Evolutionary conservation across 768 basidiomycete genomes (phyloP).

Genomic region (Boletellus sp.): DNA sequence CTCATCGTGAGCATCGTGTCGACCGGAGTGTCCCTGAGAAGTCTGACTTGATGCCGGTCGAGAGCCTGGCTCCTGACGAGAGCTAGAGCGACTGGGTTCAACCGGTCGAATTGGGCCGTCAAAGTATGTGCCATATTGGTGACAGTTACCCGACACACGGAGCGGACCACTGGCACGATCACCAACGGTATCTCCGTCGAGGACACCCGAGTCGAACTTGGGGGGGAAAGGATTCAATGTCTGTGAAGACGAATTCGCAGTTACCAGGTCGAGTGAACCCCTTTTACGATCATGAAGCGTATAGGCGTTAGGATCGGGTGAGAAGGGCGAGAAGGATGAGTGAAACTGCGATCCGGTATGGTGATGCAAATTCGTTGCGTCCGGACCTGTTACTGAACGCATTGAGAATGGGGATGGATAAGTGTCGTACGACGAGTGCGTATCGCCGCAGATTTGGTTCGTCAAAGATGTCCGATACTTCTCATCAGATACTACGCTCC

Average conservation of each 20-base stretch:
- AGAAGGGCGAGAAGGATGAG: slow-evolving; percentile 67
- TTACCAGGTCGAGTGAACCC: slow-evolving; percentile 34
- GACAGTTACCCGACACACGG: slow-evolving; percentile 44
- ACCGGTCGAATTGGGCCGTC: slow-evolving; percentile 39
- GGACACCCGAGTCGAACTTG: slow-evolving; percentile 39
- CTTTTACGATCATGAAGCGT: slow-evolving; percentile 34
- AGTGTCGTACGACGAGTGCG: slow-evolving; percentile 20
- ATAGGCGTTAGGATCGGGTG: slow-evolving; percentile 63
- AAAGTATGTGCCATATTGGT: slow-evolving; percentile 44
- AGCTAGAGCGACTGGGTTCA: slow-evolving; percentile 39
- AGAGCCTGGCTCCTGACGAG: slow-evolving; percentile 49
- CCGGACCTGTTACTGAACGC: slow-evolving; percentile 12
- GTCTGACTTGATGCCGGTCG: slow-evolving; percentile 51
- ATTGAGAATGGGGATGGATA: slow-evolving; percentile 17
- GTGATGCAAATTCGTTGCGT: slow-evolving; percentile 15
- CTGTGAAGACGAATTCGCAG: slow-evolving; percentile 44
- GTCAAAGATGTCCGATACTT: slow-evolving; percentile 19
- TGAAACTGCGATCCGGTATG: slow-evolving; percentile 19
- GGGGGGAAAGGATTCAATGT: slow-evolving; percentile 49
- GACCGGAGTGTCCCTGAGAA: slow-evolving; percentile 20
- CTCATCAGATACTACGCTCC: slow-evolving; percentile 22
- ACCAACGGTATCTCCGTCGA: slow-evolving; percentile 36
- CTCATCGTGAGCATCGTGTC: slow-evolving; percentile 34
- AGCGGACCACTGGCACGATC: slow-evolving; percentile 42
- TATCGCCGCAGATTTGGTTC: slow-evolving; percentile 20